Percentiles rank a stretch among this genome's conserved stretches.
phyloP scores from a whole-genome alignment of 352 stramenopile species.

The Globisporangium middletonii region DNA sequence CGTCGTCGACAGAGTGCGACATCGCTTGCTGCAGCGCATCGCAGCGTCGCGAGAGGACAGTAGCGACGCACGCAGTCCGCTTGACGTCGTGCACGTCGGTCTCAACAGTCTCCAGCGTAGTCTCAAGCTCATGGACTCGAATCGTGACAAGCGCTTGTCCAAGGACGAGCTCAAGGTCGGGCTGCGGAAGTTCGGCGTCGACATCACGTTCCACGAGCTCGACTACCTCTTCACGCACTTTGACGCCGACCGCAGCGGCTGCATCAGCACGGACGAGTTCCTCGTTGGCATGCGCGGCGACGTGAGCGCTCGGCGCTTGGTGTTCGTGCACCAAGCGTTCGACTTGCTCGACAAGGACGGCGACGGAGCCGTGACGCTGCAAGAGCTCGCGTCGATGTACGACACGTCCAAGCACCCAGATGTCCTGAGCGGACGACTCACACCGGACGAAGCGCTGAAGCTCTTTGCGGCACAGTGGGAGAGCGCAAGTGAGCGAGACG shows the following conservation, averaged over 20 bases:
- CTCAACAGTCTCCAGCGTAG: conserved; percentile 39
- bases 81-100: conserved; percentile 6
- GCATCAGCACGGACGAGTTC: conserved; percentile 33
- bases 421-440: conserved; percentile 35
- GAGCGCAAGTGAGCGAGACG: conserved; percentile 22
- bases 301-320: conserved; percentile 2
- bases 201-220: conserved; percentile 57
- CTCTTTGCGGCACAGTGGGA: conserved; percentile 8
- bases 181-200: conserved; percentile 45
- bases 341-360: conserved; percentile 33
- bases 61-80: too few species aligned
- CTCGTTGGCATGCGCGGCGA: conserved; percentile 12
- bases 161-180: conserved; percentile 61
- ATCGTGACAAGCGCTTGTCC: conserved; percentile 35
- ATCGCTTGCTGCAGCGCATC: conserved; percentile 9
- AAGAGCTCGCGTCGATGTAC: conserved; percentile 77
- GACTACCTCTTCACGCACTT: conserved; percentile 70
- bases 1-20: conserved; percentile 22
- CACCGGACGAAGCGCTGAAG: conserved; percentile 60
- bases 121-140: conserved; percentile 29
- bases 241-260: conserved; percentile 46
- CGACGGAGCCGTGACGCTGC: conserved; percentile 60
- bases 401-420: conserved; percentile 79
- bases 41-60: background rate
- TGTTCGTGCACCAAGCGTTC: conserved; percentile 61